phyloP scores from a whole-genome alignment of 2,329 filamentous ascomycete genomes.

The Malbranchea zuffiana region DNA sequence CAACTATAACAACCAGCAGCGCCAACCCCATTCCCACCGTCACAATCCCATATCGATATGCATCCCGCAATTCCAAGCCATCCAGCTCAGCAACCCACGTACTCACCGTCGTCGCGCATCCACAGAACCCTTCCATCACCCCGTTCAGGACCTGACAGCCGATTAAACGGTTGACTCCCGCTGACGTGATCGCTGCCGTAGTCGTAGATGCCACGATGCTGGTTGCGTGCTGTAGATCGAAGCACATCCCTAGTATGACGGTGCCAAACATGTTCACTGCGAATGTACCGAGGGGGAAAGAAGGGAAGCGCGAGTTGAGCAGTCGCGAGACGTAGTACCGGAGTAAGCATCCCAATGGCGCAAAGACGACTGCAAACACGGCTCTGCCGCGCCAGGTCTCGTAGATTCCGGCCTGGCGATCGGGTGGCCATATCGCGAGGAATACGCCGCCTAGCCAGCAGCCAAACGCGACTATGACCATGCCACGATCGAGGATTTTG shows the following conservation, averaged over 20 bases:
- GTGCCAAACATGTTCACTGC: conserved; percentile 69
- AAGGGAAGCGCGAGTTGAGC: conserved; percentile 55
- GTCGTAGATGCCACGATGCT: conserved; percentile 34
- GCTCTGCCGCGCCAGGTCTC: conserved; percentile 65
- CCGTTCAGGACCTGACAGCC: conserved; percentile 60
- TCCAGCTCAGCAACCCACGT: conserved; percentile 55
- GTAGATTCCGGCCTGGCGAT: conserved; percentile 30
- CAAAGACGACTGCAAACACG: conserved; percentile 69
- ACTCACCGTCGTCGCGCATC: conserved; percentile 55
- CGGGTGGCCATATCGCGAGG: conserved; percentile 60
- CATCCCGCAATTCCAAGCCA: conserved; percentile 42
- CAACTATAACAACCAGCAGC: conserved; percentile 44
- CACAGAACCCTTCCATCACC: conserved; percentile 57
- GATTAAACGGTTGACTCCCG: conserved; percentile 28
- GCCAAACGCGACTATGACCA: conserved; percentile 56
- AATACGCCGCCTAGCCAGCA: conserved; percentile 70
- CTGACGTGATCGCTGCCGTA: conserved; percentile 22
- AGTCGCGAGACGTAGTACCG: conserved; percentile 61
- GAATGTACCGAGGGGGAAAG: conserved; percentile 82
- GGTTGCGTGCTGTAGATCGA: conserved; percentile 61
- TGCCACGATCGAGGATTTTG: conserved; percentile 51
- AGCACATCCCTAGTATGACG: conserved; percentile 61
- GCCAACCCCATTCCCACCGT: conserved; percentile 41
- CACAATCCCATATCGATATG: conserved; percentile 49
- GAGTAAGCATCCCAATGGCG: conserved; percentile 64